Percentiles rank a stretch among this genome's conserved stretches.
phyloP scores from a whole-genome alignment of 1,139 yeast genomes.

The Suhomyces wounanorum region DNA sequence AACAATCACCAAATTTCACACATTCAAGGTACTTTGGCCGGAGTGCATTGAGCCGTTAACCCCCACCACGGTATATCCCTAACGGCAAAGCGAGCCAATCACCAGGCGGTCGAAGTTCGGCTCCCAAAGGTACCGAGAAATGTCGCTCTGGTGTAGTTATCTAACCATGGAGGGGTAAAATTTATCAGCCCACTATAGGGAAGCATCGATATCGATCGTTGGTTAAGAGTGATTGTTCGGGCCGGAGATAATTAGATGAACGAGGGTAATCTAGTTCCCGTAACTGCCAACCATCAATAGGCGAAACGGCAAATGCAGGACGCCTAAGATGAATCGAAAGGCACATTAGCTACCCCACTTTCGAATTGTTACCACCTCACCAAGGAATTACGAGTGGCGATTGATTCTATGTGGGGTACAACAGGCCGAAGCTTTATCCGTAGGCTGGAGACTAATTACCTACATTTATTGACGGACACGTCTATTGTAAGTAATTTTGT shows the following conservation, averaged over 20 bases:
- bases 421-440: background rate
- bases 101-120: background rate
- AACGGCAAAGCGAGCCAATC: background rate
- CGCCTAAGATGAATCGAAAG: background rate
- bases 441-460: background rate
- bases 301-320: background rate
- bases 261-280: background rate
- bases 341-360: constrained; percentile 1
- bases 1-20: background rate
- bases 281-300: background rate
- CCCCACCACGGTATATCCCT: background rate
- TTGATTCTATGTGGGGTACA: background rate
- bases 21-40: too few relatives aligned
- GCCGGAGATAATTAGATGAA: background rate
- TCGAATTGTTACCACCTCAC: background rate
- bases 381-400: background rate
- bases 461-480: background rate
- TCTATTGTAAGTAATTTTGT: background rate
- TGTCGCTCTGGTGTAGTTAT: background rate
- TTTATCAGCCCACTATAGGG: background rate
- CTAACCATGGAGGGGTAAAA: background rate
- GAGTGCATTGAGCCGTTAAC: too few relatives aligned
- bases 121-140: background rate
- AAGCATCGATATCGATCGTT: background rate
- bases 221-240: background rate